phyloP scores from a whole-genome alignment of 108 stramenopile genomes.

The Licmophora abbreviata region DNA sequence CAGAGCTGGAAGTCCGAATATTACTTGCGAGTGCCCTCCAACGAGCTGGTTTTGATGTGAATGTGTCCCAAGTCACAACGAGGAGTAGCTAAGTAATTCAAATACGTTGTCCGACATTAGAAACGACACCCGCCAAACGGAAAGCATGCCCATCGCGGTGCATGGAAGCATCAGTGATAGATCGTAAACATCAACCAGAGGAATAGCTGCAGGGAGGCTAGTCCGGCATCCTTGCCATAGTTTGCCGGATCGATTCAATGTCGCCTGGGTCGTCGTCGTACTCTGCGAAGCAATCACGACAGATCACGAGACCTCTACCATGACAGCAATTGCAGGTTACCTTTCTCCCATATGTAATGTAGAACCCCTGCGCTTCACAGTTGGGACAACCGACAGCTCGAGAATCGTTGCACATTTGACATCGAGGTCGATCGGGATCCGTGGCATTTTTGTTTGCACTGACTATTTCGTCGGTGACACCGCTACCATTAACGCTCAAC shows the following conservation, averaged over 20 bases:
- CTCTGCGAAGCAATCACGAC: slow-evolving; percentile 51
- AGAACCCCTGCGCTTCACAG: slow-evolving; percentile 65
- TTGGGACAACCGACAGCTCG: slow-evolving; percentile 64
- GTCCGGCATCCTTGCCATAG: slow-evolving; percentile 64
- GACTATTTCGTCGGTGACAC: not conserved
- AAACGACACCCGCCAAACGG: not conserved
- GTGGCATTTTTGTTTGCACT: not conserved
- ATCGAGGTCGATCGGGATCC: slow-evolving; percentile 17
- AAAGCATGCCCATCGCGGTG: too few species aligned
- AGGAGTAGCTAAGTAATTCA: too few species aligned
- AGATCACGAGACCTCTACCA: slow-evolving; percentile 66
- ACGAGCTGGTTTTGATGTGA: slow-evolving; percentile 15
- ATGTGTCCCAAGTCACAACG: too few species aligned
- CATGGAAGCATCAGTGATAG: too few species aligned
- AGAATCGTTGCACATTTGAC: slow-evolving; percentile 50
- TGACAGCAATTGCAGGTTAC: slow-evolving; percentile 59
- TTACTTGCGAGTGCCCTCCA: slow-evolving; percentile 11
- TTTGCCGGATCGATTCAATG: slow-evolving; percentile 62
- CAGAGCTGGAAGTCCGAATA: slow-evolving; percentile 16
- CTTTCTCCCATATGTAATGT: slow-evolving; percentile 49
- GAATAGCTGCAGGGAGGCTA: slow-evolving; percentile 10
- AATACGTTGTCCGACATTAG: too few species aligned
- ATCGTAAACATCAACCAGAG: too few species aligned
- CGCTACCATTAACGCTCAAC: not conserved
- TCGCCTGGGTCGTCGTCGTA: slow-evolving; percentile 71